Evolutionary conservation across 2,329 filamentous ascomycete species (phyloP).

Genomic region (Arthrobotrys pseudoclavata): DNA sequence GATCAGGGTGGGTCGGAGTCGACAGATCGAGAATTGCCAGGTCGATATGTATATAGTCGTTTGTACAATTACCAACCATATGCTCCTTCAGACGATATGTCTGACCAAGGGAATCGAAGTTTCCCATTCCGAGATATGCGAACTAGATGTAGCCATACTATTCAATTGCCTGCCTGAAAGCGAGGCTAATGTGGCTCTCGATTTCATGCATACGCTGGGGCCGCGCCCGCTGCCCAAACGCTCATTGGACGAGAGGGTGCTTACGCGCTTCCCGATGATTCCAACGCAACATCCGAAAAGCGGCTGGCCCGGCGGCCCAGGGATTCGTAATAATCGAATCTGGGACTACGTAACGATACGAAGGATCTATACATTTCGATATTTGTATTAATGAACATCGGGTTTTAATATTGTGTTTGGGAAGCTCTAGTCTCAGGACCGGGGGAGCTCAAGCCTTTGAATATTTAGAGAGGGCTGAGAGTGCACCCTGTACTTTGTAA

Average conservation of each 20-base stretch:
- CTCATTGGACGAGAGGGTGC: neutral
- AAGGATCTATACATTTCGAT: too few relatives aligned
- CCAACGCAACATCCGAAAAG: neutral
- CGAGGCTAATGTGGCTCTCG: neutral
- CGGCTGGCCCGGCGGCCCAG: neutral
- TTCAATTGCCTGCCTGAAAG: neutral
- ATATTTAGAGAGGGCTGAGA: too few relatives aligned
- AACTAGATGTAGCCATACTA: neutral
- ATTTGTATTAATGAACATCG: too few relatives aligned
- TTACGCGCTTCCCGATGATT: conserved; percentile 7
- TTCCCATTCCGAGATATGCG: neutral
- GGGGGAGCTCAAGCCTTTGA: too few relatives aligned
- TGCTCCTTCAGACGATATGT: too few relatives aligned
- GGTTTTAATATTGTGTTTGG: too few relatives aligned
- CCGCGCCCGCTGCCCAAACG: conserved; percentile 4
- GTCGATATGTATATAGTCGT: too few relatives aligned
- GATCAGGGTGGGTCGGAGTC: too few relatives aligned
- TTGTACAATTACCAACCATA: conserved; percentile 5
- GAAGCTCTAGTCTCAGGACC: too few relatives aligned
- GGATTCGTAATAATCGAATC: neutral
- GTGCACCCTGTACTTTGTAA: too few relatives aligned
- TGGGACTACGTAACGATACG: neutral
- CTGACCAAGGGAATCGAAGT: neutral
- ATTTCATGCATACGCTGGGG: conserved; percentile 19
- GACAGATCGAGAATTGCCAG: too few relatives aligned